Evolutionary conservation across 805 yeast genomes (phyloP), one percentile per base, ranked within the genome.

Genomic region (Saccharomycopsis capsularis): DNA sequence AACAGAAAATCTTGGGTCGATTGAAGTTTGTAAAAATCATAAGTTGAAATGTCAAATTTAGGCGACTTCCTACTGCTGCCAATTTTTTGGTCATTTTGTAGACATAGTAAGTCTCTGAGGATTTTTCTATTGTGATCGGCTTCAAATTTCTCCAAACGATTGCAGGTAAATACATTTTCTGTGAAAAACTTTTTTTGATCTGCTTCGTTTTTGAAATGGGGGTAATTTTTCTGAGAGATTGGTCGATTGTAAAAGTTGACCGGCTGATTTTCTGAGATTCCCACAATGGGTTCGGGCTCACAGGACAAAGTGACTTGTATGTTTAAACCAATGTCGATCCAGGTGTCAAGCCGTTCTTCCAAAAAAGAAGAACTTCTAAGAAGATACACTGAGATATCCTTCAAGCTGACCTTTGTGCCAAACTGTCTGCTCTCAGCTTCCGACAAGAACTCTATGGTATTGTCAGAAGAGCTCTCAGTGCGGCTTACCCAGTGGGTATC

Each of bases 401-500:
- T 42, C 25, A 42, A 42, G 29, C 37, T 27, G 21, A 42, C 32
- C n/a, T 16, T 16, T 16, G 18, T 30, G 13, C 37, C 45, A 27
- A 25, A 27, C 3, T 42, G 21, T 27, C 19, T 29, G 15, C 5
- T 11, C 15, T 42, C 45, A 27, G 25, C 35, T n/a, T 7, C 37
- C n/a, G 38, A 13, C 32, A 29, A 29, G 13, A 13, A 9, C 13
- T 29, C 32, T 13, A 29, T 29, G 32, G 11, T 29, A 29, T 29
- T 7, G 32, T 29, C 11, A 29, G 7, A 7, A 29, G 13, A 29
- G 32, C 32, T 29, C 13, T 29, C 32, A 13, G 13, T 29, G n/a
- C n/a, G n/a, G n/a, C n/a, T n/a, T n/a, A n/a, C n/a, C n/a, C n/a
- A n/a, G n/a, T n/a, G n/a, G n/a, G n/a, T n/a, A n/a, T n/a, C n/a